phyloP scores from a whole-genome alignment of 371 early-diverging fungal genomes.

The Gilbertella persicaria region DNA sequence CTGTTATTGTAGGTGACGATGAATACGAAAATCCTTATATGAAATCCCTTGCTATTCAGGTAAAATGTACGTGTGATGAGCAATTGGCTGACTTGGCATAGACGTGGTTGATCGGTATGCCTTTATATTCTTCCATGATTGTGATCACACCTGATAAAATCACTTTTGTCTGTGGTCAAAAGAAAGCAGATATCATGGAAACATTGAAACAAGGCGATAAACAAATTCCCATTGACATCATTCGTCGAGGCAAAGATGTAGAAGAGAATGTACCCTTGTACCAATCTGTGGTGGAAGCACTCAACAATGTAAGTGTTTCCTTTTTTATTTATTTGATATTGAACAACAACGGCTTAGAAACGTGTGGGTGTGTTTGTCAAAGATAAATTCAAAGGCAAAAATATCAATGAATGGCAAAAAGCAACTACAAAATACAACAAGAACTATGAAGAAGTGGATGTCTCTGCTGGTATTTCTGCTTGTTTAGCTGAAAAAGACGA shows the following conservation, averaged over 20 bases:
- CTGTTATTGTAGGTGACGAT: constrained; percentile 62
- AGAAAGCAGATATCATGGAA: constrained; percentile 64
- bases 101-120: constrained; percentile 95
- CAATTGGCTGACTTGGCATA: no score
- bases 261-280: constrained; percentile 64
- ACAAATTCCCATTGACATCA: constrained; percentile 72
- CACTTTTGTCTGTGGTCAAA: constrained; percentile 78
- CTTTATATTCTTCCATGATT: constrained; percentile 87
- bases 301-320: constrained; percentile 43
- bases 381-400: constrained; percentile 79
- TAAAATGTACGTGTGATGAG: no score
- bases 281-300: constrained; percentile 51
- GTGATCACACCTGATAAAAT: constrained; percentile 78
- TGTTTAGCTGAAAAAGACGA: constrained; percentile 89
- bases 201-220: constrained; percentile 48
- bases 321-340: no score
- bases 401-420: constrained; percentile 78
- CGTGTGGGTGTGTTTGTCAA: constrained; percentile 79
- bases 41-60: constrained; percentile 68
- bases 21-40: constrained; percentile 71
- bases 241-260: constrained; percentile 76
- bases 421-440: constrained; percentile 52
- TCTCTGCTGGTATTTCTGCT: constrained; percentile 70
- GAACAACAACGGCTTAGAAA: no score
- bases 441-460: constrained; percentile 69